Evolutionary conservation across 2,329 filamentous ascomycete genomes (phyloP), one percentile per base, ranked within the genome.

Genomic region (Penicillium sp.): DNA sequence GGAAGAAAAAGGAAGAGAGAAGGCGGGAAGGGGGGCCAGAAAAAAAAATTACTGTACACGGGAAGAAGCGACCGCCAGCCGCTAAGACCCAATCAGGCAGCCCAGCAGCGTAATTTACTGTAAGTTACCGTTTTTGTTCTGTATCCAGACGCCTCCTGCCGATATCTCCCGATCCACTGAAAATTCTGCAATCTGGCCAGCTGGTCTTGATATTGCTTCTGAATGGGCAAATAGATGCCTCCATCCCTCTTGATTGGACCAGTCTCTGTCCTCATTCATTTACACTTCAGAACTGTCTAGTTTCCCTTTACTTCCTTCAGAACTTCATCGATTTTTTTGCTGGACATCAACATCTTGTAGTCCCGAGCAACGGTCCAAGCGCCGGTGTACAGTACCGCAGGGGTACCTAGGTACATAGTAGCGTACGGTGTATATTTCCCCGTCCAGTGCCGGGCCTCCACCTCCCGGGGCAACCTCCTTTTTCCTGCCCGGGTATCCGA

Each of bases 1-100:
- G 74, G 67, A 66, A 67, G 67, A 68, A 74, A 71, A 70, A 74
- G 74, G 74, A 73, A 71, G 72, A 66, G 73, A 72, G 62, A 67
- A 67, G 64, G 66, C 62, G 57, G 63, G 58, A 68, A 64, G 63
- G 62, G 60, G 62, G 65, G 62, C 53, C 43, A 62, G 64, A 67
- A 63, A 71, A 71, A 70, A 70, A 66, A 71, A 68, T 70, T 69
- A 67, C 70, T 70, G 32, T 34, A 34, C 68, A 65, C 65, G 63
- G 68, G 64, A 68, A 66, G 65, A 70, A 70, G 67, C 69, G 67
- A 69, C 61, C 61, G 60, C 36, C 60, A 63, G 68, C 55, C 67
- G 60, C 64, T 67, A 69, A 54, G 26, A 58, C 66, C 60, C 61
- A 63, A 65, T 65, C 62, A 65, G 60, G 60, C 44, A 53, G 48